Percentiles rank a stretch among this genome's conserved stretches.
Evolutionary conservation across 176 grass and related monocot genomes (phyloP).

Genomic region (Microstegium vimineum): DNA sequence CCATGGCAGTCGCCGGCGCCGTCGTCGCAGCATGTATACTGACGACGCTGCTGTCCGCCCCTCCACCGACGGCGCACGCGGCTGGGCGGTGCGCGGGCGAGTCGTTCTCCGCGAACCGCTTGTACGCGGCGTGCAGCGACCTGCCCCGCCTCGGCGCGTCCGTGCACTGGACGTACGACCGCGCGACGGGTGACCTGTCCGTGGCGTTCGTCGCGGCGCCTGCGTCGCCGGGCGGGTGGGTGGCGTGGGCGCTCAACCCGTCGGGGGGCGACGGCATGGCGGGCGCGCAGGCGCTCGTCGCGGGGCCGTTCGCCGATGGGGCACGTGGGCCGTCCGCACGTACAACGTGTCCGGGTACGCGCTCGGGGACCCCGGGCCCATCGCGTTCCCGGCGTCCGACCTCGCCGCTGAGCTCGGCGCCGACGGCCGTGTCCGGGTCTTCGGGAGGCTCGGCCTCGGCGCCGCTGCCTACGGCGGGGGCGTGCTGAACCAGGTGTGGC

Average conservation of each 20-base stretch:
- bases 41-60: background rate
- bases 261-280: conserved; percentile 32
- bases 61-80: background rate
- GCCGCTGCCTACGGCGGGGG: background rate
- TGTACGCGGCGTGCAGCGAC: conserved; percentile 52
- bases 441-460: conserved; percentile 20
- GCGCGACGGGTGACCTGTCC: conserved; percentile 29
- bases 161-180: conserved; percentile 65
- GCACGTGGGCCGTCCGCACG: conserved; percentile 37
- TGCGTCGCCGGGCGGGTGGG: conserved; percentile 48
- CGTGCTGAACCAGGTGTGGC: conserved; percentile 54
- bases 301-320: conserved; percentile 8
- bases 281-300: conserved; percentile 57
- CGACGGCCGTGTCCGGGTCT: conserved; percentile 33
- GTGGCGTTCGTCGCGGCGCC: conserved; percentile 59
- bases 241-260: conserved; percentile 75
- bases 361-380: conserved; percentile 23
- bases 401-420: conserved; percentile 36
- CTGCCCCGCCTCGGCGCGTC: conserved; percentile 51
- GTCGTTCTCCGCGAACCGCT: conserved; percentile 39
- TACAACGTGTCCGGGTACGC: conserved; percentile 54
- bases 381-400: conserved; percentile 34
- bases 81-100: conserved; percentile 39
- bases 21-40: conserved; percentile 5
- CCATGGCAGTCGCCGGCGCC: background rate